phyloP scores from a whole-genome alignment of 1,284 basidiomycete species.

The Paramarasmius palmivorus region DNA sequence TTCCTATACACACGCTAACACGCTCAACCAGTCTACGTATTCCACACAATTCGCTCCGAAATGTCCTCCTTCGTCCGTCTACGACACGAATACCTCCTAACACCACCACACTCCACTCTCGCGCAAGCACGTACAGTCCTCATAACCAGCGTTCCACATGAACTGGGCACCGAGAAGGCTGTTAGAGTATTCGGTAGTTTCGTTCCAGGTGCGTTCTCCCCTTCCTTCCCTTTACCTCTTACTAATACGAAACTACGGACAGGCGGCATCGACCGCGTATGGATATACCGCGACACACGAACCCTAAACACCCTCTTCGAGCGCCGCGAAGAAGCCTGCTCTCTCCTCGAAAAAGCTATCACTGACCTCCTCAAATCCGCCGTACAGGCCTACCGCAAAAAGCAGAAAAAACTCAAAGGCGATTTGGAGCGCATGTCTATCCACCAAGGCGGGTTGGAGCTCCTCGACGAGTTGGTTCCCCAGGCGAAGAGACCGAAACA shows the following conservation, averaged over 20 bases:
- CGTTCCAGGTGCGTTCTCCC: conserved; percentile 52
- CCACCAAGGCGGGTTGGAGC: conserved; percentile 29
- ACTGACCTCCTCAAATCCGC: conserved; percentile 59
- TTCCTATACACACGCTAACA: neutral
- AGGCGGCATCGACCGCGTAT: conserved; percentile 69
- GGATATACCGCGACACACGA: conserved; percentile 64
- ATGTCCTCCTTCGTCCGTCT: conserved; percentile 65
- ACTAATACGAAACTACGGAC: no score
- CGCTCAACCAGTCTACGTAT: conserved; percentile 53
- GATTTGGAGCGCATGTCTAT: neutral
- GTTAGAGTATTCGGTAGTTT: conserved; percentile 66
- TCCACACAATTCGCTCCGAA: conserved; percentile 70
- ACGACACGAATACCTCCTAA: conserved; percentile 71
- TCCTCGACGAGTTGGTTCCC: conserved; percentile 57
- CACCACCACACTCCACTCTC: conserved; percentile 57
- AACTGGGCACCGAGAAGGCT: conserved; percentile 59
- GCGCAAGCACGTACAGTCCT: conserved; percentile 80
- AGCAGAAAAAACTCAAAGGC: conserved; percentile 18
- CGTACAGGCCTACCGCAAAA: conserved; percentile 38
- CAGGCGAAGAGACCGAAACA: conserved; percentile 56
- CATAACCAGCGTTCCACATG: conserved; percentile 70
- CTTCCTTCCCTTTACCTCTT: no score
- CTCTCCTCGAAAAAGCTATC: conserved; percentile 66
- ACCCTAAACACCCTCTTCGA: conserved; percentile 65
- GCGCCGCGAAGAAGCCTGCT: conserved; percentile 54